Evolutionary conservation across 2,329 filamentous ascomycete species (phyloP), one percentile per base, ranked within the genome.

Genomic region (Sarocladium kiliense): DNA sequence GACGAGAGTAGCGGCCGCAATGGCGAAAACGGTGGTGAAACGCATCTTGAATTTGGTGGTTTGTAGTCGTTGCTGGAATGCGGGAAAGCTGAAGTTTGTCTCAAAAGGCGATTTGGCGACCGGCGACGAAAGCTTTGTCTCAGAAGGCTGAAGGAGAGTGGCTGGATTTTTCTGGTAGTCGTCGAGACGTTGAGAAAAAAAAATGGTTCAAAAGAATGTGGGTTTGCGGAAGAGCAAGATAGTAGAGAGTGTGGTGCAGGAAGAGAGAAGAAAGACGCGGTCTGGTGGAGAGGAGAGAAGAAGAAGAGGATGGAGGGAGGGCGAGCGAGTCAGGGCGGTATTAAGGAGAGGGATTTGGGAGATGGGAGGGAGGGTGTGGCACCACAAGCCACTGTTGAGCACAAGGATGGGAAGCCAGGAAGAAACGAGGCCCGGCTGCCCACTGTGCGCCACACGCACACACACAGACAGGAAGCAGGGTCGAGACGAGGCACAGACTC

Each of bases 21-120:
- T 60, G 58, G 70, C 62, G 63, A 75, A 58, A 65, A 77, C 34
- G 64, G 65, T 67, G 59, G 74, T 68, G 71, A 75, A 71, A 63
- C 72, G 74, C 76, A 79, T 79, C 60, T 67, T 76, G 73, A 61
- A 56, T 57, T 60, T 59, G 44, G 36, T 36, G 30, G 26, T 7
- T 19, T 27, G 30, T 18, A 25, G 32, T 30, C 3, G 19, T 39
- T 2, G 42, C 37, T 55, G 41, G 26, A 30, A 34, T 54, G 53
- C 27, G 39, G 53, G 18, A 37, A n/a, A 14, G 25, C 25, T 47
- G 41, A 10, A n/a, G 3, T 11, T 27, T 55, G 25, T 55, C 42
- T 55, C 18, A 41, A 23, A 41, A 37, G 27, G 36, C 19, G 7
- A 25, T 10, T 9, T 34, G 39, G 39, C 39, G 39, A 44, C 39